A percentile compares a stretch with the other conserved stretches of the same genome.
Evolutionary conservation across 495 filamentous ascomycete species (phyloP).

Genomic region (Neurospora tetraspora): DNA sequence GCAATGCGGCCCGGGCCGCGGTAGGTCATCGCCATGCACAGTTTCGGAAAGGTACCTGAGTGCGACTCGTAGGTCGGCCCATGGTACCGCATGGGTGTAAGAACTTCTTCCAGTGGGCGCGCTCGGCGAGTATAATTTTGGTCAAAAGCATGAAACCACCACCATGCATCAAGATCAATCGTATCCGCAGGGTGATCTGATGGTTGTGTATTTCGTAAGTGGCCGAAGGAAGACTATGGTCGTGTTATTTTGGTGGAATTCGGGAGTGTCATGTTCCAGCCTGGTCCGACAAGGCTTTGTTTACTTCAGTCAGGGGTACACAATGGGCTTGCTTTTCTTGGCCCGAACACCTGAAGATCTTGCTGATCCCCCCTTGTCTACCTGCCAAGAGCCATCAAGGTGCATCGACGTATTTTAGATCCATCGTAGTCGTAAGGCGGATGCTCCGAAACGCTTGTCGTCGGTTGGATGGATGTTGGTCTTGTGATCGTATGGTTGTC

Average conservation of each 20-base stretch:
- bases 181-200: neutral
- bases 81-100: neutral
- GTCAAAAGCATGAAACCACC: neutral
- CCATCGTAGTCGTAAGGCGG: neutral
- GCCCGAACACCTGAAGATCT: neutral
- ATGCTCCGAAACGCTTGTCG: neutral
- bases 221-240: neutral
- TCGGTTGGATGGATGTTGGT: neutral
- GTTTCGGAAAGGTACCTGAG: neutral
- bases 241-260: neutral
- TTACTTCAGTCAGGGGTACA: neutral
- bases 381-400: neutral
- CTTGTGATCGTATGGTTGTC: neutral
- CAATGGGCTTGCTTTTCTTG: neutral
- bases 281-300: neutral
- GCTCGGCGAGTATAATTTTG: neutral
- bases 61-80: neutral
- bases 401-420: neutral
- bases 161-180: neutral
- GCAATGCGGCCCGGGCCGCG: neutral
- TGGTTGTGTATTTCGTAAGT: neutral
- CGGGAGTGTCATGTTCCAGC: neutral
- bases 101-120: neutral
- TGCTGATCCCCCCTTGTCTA: neutral
- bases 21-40: neutral